Evolutionary conservation across 2,329 filamentous ascomycete genomes (phyloP), one percentile per base, ranked within the genome.

Genomic region (Ramularia collo-cygni): DNA sequence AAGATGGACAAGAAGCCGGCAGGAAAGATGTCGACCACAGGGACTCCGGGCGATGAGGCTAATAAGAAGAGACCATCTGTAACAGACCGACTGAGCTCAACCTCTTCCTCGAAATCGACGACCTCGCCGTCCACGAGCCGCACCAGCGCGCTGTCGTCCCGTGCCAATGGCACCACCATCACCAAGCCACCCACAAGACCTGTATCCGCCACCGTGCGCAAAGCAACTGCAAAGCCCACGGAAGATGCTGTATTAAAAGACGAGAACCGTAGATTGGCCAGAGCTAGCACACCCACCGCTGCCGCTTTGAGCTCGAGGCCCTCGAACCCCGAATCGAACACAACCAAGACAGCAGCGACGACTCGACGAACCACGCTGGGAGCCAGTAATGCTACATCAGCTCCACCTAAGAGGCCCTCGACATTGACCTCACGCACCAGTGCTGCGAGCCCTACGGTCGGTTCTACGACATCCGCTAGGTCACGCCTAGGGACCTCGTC

Each of bases 161-260:
- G 48, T 15, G 40, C 50, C 8, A 42, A 35, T 35, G 42, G 46
- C 28, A 38, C 40, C 16, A 46, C 42, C 34, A 43, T 44, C 21
- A 44, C 40, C 28, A 50, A 46, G 24, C 37, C 46, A 14, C 41
- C 48, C 3, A 51, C 48, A 10, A 42, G 47, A 24, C 47, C 47
- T 4, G 9, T 33, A 7, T 29, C 35, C 8, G 18, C 41, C 12
- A 38, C 44, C 9, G 33, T 38, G 14, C 40, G 48, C 26, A 48
- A 49, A 35, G 17, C 37, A 14, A 29, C 37, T 8, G 32, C 19
- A 15, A 41, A 51, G 39, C 17, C 34, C 18, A 34, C 46, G 31
- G 30, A 26, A 28, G 15, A 24, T 28, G 18, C 16, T n/a, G 34
- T 35, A 12, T 24, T 16, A 15, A 39, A 35, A 35, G 19, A 38